A percentile compares a stretch with the other conserved stretches of the same genome.
These are phyloP conservation scores for Cladophialophora yegresii DNA, from an alignment of 2,329 filamentous ascomycete genomes.

Conservation along the genomic window DNA sequence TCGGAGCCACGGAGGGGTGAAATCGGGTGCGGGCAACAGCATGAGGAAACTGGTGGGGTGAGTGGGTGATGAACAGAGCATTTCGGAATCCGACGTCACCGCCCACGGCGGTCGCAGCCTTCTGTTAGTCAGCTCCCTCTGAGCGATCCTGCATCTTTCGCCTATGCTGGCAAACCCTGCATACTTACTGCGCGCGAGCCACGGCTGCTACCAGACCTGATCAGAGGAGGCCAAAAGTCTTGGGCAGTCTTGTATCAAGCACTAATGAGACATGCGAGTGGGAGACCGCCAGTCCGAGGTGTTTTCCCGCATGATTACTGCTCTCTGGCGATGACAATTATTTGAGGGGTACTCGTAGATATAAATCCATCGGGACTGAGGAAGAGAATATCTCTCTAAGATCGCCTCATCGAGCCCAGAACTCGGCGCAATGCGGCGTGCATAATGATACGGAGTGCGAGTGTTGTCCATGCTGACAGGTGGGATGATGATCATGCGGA, in stretches of 20 bases:
- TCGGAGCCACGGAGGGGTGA: slow-evolving; percentile 15
- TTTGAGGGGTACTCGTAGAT: not conserved
- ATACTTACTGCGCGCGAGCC: not conserved
- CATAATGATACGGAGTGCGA: not conserved
- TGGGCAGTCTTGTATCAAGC: not conserved
- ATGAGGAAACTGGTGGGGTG: slow-evolving; percentile 17
- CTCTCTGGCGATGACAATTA: not conserved
- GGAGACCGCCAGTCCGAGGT: not conserved
- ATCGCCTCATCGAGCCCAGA: not conserved
- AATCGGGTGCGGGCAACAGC: slow-evolving; percentile 16
- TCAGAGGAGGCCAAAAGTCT: not conserved
- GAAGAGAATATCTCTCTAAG: not conserved
- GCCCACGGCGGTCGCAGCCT: slow-evolving; percentile 3
- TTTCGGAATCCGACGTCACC: slow-evolving; percentile 14
- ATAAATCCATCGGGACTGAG: not conserved
- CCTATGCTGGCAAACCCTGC: slow-evolving; percentile 13
- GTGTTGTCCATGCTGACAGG: slow-evolving; percentile 8
- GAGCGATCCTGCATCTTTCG: slow-evolving; percentile 3
- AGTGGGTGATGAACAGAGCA: slow-evolving; percentile 15
- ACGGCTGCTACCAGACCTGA: not conserved
- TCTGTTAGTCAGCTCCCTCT: slow-evolving; percentile 8
- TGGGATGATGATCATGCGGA: slow-evolving; percentile 16
- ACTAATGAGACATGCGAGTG: not conserved
- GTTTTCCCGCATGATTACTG: not conserved
- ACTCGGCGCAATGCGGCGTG: not conserved